Base-by-base conservation (phyloP, 805 yeast species). In the Saccharomycopsis sp. region DNA sequence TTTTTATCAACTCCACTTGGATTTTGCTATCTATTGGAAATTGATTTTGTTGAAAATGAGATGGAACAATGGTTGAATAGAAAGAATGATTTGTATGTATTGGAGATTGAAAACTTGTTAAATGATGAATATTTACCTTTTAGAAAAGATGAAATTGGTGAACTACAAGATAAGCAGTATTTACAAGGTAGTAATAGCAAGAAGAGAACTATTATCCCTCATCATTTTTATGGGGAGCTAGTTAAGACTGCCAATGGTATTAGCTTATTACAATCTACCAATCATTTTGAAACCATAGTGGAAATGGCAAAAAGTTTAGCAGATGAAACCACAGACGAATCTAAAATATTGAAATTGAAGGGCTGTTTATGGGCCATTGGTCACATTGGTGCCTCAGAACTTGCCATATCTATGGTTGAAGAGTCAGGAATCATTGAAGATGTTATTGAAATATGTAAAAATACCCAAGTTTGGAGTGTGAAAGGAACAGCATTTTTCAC, bases 311-410 rank as follows among this genome's bases (percentile, higher is more conserved):
- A 53, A 9, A 56, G 54, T 32, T 50, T 53, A 21, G 54, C 51
- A 5, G 24, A 33, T 3, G 54, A 51, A 13, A 36, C 42, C 8
- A 31, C 57, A 4, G 69, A 64, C 17, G 64, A 64, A 4, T 67
- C 68, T 4, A 61, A 63, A 16, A 48, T 67, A 16, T 27, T 65
- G 6, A 71, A 70, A 50, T 60, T 90, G 21, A 86, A 85, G 56
- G 85, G 89, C 8, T 75, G 82, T 27, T 55, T 90, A 28, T 90
- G 97, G 97, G 80, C 94, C 1, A 68, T 86, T 27, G 97, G 96
- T 0, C 79, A 81, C 54, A 77, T 89, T 24, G 89, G 89, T 1
- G 75, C 88, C 1, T 75, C 87, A 1, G 72, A 73, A 7, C 64
- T 71, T 41, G 97, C 97, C 0, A 77, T 83, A 14, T 65, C 71